Evolutionary conservation across 345 rosid genomes (phyloP), one percentile per base, ranked within the genome.

Genomic region (Nasturtium officinale): DNA sequence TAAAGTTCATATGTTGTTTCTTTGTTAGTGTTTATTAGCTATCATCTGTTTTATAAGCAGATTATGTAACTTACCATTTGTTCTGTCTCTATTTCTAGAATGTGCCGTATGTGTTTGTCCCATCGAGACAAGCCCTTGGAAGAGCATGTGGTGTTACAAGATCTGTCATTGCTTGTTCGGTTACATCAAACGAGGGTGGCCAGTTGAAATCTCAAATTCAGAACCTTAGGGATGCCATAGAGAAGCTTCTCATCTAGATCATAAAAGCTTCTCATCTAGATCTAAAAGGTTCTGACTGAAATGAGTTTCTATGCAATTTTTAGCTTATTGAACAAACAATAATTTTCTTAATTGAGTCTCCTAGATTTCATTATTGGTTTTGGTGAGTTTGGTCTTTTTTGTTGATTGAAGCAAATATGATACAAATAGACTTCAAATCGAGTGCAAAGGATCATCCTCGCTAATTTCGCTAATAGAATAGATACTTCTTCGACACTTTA

Each of bases 141-240:
- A 80, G 98, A 78, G 97, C 98, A 12, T 91, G 96, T 45, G 98
- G 97, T 23, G 97, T 94, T 25, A 94, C 97, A 37, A 88, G 98
- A 79, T 87, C 95, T 5, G 98, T 91, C 28, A 91, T 94, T 61
- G 85, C 98, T 16, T 87, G 95, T 67, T 91, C 98, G 0, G 98
- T 94, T 62, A 89, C 92, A 11, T 62, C 96, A n/a, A 91, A 94
- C 26, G 97, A 94, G 18, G 97, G 84, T 6, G 89, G 97, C 71
- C 97, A 89, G 76, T 78, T 91, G 87, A 94, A 86, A 61, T 51
- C 92, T 51, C 98, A 91, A 63, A 94, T 94, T 63, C 87, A 87
- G 63, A 86, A 88, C 9, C 92, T 94, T 67, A 94, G 88, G 89
- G 93, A 88, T 84, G 98, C 96, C 11, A 91, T 94, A 11, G 98